Evolutionary conservation across 2,329 filamentous ascomycete genomes (phyloP), one percentile per base, ranked within the genome.

Genomic region (Lecanicillium sp.): DNA sequence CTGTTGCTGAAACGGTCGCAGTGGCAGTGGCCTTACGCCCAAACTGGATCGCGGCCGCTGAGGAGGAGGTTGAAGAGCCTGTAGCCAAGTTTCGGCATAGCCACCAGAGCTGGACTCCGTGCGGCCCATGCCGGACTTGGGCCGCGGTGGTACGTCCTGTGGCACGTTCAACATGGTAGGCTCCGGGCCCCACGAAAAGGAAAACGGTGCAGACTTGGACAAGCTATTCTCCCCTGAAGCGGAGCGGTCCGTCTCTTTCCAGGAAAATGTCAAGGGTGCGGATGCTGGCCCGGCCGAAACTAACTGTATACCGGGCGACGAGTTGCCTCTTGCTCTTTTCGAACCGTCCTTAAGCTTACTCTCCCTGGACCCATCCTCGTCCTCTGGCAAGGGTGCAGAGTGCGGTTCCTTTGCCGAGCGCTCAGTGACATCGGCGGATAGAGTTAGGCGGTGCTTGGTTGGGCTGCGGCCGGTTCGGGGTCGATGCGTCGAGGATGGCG

Each of bases 231-330:
- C 22, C 11, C 11, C 22, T 64, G 61, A 33, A 69, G 65, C 36
- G 71, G 68, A 36, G 65, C 61, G 41, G 44, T 51, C 41, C 6
- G 22, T 25, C 22, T 72, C 66, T 8, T 66, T 64, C 76, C 78
- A 83, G 2, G 73, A 72, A 40, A 77, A 74, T 37, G 65, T 77
- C 8, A 77, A 76, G 1, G 81, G 81, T 3, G 81, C 80, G 2
- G 80, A 84, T 1, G 79, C 81, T 10, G 81, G 79, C 0, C 79
- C 79, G 0, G 78, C 72, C 1, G 74, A 74, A 15, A 79, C 66
- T 4, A 66, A 55, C 28, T 71, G 68, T 8, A 62, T 50, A 20
- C 61, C 65, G 0, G 75, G 67, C 4, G 71, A 74, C 3, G 74
- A 78, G 46, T 71, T 73, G 2, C 69, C 72, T 34, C 74, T 64